Conservation (phyloP, 192 early-diverging fungal species). For the Coemansia sp. region DNA sequence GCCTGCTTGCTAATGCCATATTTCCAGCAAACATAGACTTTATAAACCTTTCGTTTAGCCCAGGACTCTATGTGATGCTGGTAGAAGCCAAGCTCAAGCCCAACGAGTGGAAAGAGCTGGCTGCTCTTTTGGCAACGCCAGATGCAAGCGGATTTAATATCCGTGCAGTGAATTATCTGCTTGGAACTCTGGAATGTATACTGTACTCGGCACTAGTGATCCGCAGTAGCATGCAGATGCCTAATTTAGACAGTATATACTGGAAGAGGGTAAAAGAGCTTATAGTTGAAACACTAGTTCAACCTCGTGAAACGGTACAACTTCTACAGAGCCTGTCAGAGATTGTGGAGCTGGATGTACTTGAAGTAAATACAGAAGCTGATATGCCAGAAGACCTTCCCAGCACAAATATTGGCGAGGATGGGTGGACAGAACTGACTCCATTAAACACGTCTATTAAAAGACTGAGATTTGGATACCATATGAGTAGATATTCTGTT, state of each 20-base stretch:
- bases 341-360: slow-evolving; percentile 2
- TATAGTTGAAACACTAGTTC: slow-evolving; percentile 1
- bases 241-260: neutral
- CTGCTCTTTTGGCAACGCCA: neutral
- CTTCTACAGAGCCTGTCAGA: neutral
- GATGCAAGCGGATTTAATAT: neutral
- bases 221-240: neutral
- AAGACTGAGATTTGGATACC: neutral
- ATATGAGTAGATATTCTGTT: slow-evolving; percentile 1
- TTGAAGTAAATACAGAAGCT: neutral
- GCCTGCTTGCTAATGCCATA: neutral
- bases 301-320: neutral
- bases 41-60: neutral
- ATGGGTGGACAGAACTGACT: neutral
- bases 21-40: neutral
- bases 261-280: neutral
- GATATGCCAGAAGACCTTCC: neutral
- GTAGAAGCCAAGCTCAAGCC: neutral
- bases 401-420: neutral
- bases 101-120: neutral
- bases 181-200: neutral
- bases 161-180: neutral
- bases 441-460: slow-evolving; percentile 2
- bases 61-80: neutral
- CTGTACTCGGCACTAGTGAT: neutral